Base-by-base conservation (phyloP, 1,139 yeast species). In the Suhomyces chickasaworum region DNA sequence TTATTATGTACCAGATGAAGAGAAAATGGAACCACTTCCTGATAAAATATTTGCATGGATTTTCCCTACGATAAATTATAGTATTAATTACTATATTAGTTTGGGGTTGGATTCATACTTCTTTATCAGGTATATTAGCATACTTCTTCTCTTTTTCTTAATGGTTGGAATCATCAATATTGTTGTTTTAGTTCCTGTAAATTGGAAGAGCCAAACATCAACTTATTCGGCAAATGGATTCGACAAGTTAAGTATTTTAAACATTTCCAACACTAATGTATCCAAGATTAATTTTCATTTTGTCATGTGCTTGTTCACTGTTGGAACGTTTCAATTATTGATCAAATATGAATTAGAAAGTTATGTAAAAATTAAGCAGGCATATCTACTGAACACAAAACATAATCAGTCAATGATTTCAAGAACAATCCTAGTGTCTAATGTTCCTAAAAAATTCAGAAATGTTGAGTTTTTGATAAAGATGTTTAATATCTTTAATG, bases 41-140 rank as follows among this genome's bases (percentile, higher is more conserved):
- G 62, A 64, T 30, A 77, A 77, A 0, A 63, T 77, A 21, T 65
- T 80, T 29, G 66, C 69, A 4, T 82, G 86, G 86, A 53, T 80
- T 0, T 34, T 58, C 3, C 80, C 81, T 0, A 68, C 78, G 0
- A 44, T 78, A 39, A 54, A 58, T 16, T 59, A 64, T 22, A 70
- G 74, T 9, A 68, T 77, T 15, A 69, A 71, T 16, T 65, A 71
- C 37, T 83, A 78, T 55, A 56, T 73, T 35, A 58, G 69, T 3
- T 61, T 72, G 55, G 90, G 90, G 0, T 59, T 84, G n/a, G 91
- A 86, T 60, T 78, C 86, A 0, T 84, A 82, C 56, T 79, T 82
- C 53, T 81, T 84, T 52, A 54, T 84, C 3, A 61, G 90, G 45
- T 84, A 73, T 53, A 60, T 84, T 35, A 68, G 71, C 43, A 65